These are phyloP conservation scores for Alternaria sp. DNA, from an alignment of 2,329 filamentous ascomycete genomes.

Conservation along the genomic window DNA sequence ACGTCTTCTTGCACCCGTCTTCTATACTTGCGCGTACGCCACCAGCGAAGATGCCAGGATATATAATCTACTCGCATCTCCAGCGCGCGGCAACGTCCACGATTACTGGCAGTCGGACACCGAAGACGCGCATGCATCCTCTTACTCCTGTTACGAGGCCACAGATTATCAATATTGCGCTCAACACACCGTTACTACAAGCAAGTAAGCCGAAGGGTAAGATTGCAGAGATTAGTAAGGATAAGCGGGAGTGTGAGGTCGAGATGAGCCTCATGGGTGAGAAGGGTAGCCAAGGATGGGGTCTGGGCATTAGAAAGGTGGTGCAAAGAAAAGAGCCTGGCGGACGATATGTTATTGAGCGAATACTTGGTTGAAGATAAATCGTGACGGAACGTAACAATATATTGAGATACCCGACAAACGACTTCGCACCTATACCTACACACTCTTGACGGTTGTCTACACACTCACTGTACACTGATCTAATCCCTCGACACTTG, in stretches of 20 bases:
- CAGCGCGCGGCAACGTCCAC: conserved; percentile 69
- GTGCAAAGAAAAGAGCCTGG: conserved; percentile 76
- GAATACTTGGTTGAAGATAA: conserved; percentile 50
- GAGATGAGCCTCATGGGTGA: conserved; percentile 79
- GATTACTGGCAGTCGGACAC: conserved; percentile 47
- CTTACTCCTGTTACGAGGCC: conserved; percentile 79
- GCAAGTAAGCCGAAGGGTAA: conserved; percentile 94
- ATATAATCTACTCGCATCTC: conserved; percentile 86
- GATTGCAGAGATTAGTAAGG: conserved; percentile 61
- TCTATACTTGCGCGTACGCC: conserved; percentile 75
- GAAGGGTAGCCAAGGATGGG: conserved; percentile 76
- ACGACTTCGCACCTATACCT: not conserved
- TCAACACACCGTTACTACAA: conserved; percentile 82
- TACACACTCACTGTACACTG: not conserved
- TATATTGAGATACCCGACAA: conserved; percentile 7
- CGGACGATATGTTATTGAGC: conserved; percentile 74
- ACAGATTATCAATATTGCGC: conserved; percentile 79
- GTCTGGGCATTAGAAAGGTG: conserved; percentile 84
- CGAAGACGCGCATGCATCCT: conserved; percentile 84
- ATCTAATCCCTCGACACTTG: conserved; percentile 29
- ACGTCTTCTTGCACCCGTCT: conserved; percentile 87
- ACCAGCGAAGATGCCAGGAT: conserved; percentile 72
- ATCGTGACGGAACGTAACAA: not conserved
- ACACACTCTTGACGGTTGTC: not conserved
- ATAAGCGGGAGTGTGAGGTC: conserved; percentile 79